Base-by-base conservation (phyloP, 2,329 filamentous ascomycete species). In the Leptographium radiaticola region DNA sequence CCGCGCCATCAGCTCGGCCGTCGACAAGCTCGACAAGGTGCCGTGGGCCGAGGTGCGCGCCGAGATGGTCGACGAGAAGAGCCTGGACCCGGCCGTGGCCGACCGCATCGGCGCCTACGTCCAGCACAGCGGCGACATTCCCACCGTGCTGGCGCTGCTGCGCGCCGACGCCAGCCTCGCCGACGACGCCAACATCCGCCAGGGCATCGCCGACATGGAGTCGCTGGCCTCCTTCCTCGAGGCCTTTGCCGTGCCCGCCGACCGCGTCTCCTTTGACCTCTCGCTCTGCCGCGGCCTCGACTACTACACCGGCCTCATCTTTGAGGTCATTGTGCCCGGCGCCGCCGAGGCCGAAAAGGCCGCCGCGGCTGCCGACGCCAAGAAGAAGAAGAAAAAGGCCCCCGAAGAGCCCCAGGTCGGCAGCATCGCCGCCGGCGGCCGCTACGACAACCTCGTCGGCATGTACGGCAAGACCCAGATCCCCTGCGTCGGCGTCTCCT, bases 11-110 rank as follows among this genome's bases (percentile, higher is more conserved):
- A 93, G 86, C 42, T 93, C 87, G 30, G 90, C 91, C 2, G 90
- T 97, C 48, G 91, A 97, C 73, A 97, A 97, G 74, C 75, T 97
- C 53, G 91, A 96, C 70, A 97, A 97, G 59, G 36, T 84, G 64
- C 86, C 89, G 1, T 96, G 90, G 91, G 79, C 78, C 36, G 89
- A 95, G 59, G 91, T 96, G 52, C 83, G 84, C 67, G 86, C 86
- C 68, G 90, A 96, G 68, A 96, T 96, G 90, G 84, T 87, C 0
- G 87, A 91, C 60, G 87, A 94, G 59, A 96, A 96, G 73, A 89
- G 89, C 0, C 75, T 97, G 2, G 79, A 81, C 44, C 73, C 75
- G 30, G 83, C 80, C 15, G 80, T 91, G 34, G 91, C 91, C 48
- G 89, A 96, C 70, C 85, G 81, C 64, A 95, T 96, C 62, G 89